Base-by-base conservation (phyloP, 352 stramenopile species). In the Phytopythium litorale region DNA sequence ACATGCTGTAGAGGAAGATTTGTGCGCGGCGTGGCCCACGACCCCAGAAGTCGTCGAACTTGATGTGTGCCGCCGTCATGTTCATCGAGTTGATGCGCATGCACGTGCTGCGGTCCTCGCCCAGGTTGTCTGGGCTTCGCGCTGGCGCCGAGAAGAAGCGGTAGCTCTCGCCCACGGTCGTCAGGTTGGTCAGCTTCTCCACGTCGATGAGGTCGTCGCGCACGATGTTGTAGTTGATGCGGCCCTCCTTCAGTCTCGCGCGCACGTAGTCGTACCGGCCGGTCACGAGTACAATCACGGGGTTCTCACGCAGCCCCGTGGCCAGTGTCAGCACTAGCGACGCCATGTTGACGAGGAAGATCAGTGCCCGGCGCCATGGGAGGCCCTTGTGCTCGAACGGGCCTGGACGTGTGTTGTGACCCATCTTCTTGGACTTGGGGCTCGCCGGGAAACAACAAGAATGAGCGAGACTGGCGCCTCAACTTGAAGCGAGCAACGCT, bases 41-140 rank as follows among this genome's bases (percentile, higher is more conserved):
- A 1, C 75, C 75, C 75, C 72, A 81, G 30, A 76, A 81, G 54
- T 84, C 73, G 32, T 82, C 60, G 28, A 65, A 84, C 43, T 78
- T 67, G 23, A 71, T 35, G n/a, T 63, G 62, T 12, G 67, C 68
- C 8, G 70, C 49, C 6, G 69, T 70, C 15, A 66, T 66, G 42
- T 78, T 82, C 37, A 84, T 80, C 4, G 65, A 65, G 60, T 78
- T 79, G 16, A 84, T 69, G 7, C 73, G 73, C 21, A 75, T n/a
- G 40, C 75, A 84, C 11, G 69, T 78, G 55, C 71, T 84, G 52
- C 67, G 52, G 43, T 84, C 75, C 33, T 80, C 66, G 1, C 50
- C 66, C 2, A 82, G 35, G 49, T 78, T 82, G 15, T 63, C 51
- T 0, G 63, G 64, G 28, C 48, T 72, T 13, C 73, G 65, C 13